Percentiles rank a stretch among this genome's conserved stretches.
These are phyloP conservation scores for Lecanicillium sp. DNA, from an alignment of 2,329 filamentous ascomycete species.

Conservation along the genomic window DNA sequence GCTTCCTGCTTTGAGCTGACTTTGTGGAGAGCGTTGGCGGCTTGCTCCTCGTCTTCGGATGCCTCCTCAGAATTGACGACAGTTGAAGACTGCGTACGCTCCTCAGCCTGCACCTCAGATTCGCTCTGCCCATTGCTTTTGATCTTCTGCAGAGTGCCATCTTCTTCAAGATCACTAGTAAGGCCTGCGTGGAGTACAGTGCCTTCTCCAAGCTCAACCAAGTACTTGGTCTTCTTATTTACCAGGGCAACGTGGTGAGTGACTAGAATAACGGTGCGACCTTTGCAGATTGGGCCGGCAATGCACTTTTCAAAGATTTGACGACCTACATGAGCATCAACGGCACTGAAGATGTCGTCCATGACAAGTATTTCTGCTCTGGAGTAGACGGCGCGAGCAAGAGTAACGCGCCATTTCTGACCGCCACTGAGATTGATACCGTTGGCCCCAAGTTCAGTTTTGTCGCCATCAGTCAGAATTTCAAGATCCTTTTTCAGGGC, in stretches of 20 bases:
- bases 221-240: slow-evolving; percentile 61
- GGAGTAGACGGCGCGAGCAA: slow-evolving; percentile 74
- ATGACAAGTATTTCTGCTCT: slow-evolving; percentile 67
- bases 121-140: slow-evolving; percentile 45
- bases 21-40: slow-evolving; percentile 36
- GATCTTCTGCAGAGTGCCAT: slow-evolving; percentile 48
- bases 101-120: slow-evolving; percentile 38
- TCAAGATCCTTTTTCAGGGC: slow-evolving; percentile 68
- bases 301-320: slow-evolving; percentile 73
- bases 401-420: slow-evolving; percentile 73
- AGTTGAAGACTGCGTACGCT: slow-evolving; percentile 31
- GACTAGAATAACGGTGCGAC: slow-evolving; percentile 68
- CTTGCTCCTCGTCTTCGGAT: slow-evolving; percentile 31
- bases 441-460: slow-evolving; percentile 76
- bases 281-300: slow-evolving; percentile 58
- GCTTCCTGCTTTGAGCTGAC: slow-evolving; percentile 39
- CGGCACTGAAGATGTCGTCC: slow-evolving; percentile 77
- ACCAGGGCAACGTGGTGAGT: slow-evolving; percentile 72
- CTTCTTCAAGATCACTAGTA: slow-evolving; percentile 53
- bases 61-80: slow-evolving; percentile 47
- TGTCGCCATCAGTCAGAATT: slow-evolving; percentile 67
- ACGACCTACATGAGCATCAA: slow-evolving; percentile 73
- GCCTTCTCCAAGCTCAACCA: slow-evolving; percentile 65
- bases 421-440: slow-evolving; percentile 79
- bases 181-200: slow-evolving; percentile 55